Evolutionary conservation across 495 filamentous ascomycete species (phyloP), one percentile per base, ranked within the genome.

Genomic region (Stereocaulon alpinum): DNA sequence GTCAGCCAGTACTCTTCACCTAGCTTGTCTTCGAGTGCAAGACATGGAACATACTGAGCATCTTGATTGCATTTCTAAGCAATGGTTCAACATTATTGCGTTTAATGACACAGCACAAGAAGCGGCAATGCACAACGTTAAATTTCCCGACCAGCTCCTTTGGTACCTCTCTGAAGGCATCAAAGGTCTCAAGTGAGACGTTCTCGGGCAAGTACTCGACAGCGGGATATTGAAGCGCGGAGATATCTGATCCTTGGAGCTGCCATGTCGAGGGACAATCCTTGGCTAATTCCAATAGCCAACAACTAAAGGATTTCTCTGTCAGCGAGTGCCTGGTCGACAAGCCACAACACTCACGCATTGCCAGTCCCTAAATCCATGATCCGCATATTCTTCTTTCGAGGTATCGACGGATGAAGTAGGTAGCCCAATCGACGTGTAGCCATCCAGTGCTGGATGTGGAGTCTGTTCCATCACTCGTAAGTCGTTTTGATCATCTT

Each of bases 101-200:
- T 32, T 64, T 60, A 7, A 75, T 37, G 4, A 66, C 68, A 0
- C 55, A 64, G 20, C 64, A 63, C 6, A 75, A 54, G 6, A 71
- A 57, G 6, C 69, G 62, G 29, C 73, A 57, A 55, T 75, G 68
- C 0, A 75, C 69, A 11, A 75, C 52, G 43, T 73, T 71, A 37
- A 71, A 75, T 18, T 64, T 64, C 7, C 56, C 63, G 4, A 61
- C 48, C 20, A 72, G 67, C 17, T 73, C 65, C 1, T 40, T 4
- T 4, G 71, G 67, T 11, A 62, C 6, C 24, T 20, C 34, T 12
- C 10, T 12, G 22, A 51, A 44, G 1, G 57, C 41, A 24, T 62
- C 56, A 18, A 32, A 6, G 9, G 12, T 43, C 40, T 14, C 24
- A 6, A 62, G 43, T 15, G 44, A 59, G 4, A 53, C 30, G 24